A percentile compares a stretch with the other conserved stretches of the same genome.
phyloP scores from a whole-genome alignment of 495 filamentous ascomycete genomes.

The Annulohypoxylon moriforme region DNA sequence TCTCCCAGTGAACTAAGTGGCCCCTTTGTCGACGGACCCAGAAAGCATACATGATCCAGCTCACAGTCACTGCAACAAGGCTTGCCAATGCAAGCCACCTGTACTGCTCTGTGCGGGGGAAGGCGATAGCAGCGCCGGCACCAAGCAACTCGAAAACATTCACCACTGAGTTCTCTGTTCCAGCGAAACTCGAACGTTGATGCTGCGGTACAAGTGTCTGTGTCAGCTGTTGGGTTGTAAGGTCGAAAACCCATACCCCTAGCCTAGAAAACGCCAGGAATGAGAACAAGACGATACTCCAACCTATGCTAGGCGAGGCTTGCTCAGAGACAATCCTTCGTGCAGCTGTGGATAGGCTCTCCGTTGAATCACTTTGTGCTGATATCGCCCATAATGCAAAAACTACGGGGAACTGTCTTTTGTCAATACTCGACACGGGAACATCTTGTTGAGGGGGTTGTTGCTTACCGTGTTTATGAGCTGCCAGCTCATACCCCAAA shows the following conservation, averaged over 20 bases:
- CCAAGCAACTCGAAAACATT: slow-evolving; percentile 56
- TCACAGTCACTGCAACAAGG: slow-evolving; percentile 46
- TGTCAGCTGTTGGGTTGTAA: slow-evolving; percentile 59
- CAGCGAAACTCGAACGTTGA: slow-evolving; percentile 57
- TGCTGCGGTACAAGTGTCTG: slow-evolving; percentile 52
- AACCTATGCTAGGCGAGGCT: slow-evolving; percentile 31
- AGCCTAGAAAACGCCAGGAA: slow-evolving; percentile 60
- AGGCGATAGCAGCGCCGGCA: slow-evolving; percentile 50
- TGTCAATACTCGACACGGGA: not conserved
- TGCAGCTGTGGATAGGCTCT: not conserved
- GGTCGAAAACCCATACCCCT: slow-evolving; percentile 59
- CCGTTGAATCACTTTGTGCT: slow-evolving; percentile 21
- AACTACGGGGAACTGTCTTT: slow-evolving; percentile 53
- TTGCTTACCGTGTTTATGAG: slow-evolving; percentile 51
- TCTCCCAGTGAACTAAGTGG: slow-evolving; percentile 49
- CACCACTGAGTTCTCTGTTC: slow-evolving; percentile 56
- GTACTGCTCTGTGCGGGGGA: slow-evolving; percentile 54
- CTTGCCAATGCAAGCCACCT: slow-evolving; percentile 54
- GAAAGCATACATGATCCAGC: slow-evolving; percentile 51
- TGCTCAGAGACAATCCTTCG: slow-evolving; percentile 16
- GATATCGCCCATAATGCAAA: slow-evolving; percentile 51
- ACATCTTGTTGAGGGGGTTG: not conserved
- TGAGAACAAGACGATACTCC: slow-evolving; percentile 52
- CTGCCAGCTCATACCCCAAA: slow-evolving; percentile 58
- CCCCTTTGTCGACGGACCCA: slow-evolving; percentile 54